Base-by-base conservation (phyloP, 805 yeast species). In the Spathaspora arborariae region DNA sequence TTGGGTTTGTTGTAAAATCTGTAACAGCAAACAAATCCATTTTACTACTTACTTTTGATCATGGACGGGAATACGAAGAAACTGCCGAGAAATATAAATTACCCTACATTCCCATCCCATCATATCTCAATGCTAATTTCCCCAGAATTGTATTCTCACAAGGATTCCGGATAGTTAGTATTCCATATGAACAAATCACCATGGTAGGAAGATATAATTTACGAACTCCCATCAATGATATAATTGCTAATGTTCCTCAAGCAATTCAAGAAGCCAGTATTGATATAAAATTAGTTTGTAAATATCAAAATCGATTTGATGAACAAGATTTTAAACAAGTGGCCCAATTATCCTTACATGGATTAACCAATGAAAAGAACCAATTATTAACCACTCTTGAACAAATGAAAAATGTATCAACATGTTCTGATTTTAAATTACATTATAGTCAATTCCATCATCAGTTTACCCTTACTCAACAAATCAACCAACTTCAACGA, bases 1-100 rank as follows among this genome's bases (percentile, higher is more conserved):
- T 78, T 10, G 95, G 90, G 4, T 74, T 84, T 46, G 64, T 84
- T 20, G 68, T 78, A 34, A 80, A 72, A 57, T 49, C 74, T 53
- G 64, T 70, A 59, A 44, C 60, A 50, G 54, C 63, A 15, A 57
- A 61, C 45, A 52, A 64, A 27, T 51, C 54, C 1, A 54, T 76
- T 10, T 57, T 75, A 3, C 59, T 79, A 4, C 54, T 81, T 45
- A 67, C 76, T 0, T 78, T 80, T 54, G 64, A 76, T 49, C 72
- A 74, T 45, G 79, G 80, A 15, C 41, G 52, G 15, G 53, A 55
- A 9, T 66, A 61, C 45, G 63, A 59, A 42, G 57, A 49, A 13
- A 59, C 49, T 44, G 56, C 57, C 37, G 46, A 27, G 38, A 55
- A 50, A 21, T 56, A 39, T 45, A 52, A 60, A 27, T 47, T 70